These are phyloP conservation scores for Bjerkandera adusta DNA, from an alignment of 1,284 basidiomycete genomes.

Conservation along the genomic window DNA sequence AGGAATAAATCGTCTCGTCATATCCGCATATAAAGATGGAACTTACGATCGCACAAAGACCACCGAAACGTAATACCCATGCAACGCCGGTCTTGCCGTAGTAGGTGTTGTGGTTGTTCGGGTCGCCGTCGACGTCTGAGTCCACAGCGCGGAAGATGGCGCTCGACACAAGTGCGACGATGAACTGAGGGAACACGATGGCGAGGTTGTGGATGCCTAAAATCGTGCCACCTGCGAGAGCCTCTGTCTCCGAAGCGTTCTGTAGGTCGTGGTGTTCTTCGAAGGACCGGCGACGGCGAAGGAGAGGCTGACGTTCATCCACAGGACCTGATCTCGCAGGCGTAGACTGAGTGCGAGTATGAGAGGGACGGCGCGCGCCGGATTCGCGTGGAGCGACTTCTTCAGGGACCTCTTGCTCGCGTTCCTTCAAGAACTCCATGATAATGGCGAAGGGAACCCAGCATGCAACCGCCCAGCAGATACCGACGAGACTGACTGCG, in stretches of 20 bases:
- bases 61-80: constrained; percentile 93
- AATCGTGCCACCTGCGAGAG: constrained; percentile 88
- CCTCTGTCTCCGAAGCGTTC: constrained; percentile 35
- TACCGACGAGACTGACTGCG: constrained; percentile 82
- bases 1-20: too few species aligned
- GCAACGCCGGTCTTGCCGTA: constrained; percentile 84
- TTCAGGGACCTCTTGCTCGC: constrained; percentile 37
- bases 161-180: constrained; percentile 88
- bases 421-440: constrained; percentile 92
- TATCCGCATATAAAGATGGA: too few species aligned
- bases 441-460: constrained; percentile 92
- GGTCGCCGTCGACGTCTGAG: constrained; percentile 35
- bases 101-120: constrained; percentile 54
- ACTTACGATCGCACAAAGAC: constrained; percentile 72
- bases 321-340: constrained; percentile 35
- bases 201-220: constrained; percentile 95
- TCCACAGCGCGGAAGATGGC: constrained; percentile 85
- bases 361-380: constrained; percentile 40
- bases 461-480: constrained; percentile 94
- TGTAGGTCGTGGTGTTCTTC: constrained; percentile 50
- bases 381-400: constrained; percentile 17
- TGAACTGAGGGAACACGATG: constrained; percentile 90
- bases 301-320: constrained; percentile 62
- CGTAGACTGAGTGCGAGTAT: constrained; percentile 44
- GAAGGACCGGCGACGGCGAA: constrained; percentile 64